Evolutionary conservation across 1,284 basidiomycete species (phyloP).

Genomic region (Mycena sp.): DNA sequence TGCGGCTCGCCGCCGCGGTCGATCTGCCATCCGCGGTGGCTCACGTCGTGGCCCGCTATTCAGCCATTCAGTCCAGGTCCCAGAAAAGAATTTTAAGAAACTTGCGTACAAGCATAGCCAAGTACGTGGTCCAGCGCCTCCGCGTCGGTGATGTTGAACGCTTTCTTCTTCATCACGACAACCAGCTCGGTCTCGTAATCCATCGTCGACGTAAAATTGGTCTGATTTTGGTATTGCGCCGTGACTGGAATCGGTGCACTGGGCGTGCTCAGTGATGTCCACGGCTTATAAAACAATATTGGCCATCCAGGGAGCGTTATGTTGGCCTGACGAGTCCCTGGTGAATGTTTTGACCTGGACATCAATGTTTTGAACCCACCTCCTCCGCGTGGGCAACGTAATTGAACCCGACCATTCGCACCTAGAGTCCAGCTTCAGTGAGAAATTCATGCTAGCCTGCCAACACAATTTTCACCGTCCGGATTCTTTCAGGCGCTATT

Average conservation of each 20-base stretch:
- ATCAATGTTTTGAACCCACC: neutral
- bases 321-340: slow-evolving; percentile 33
- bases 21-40: slow-evolving; percentile 56
- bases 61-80: neutral
- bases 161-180: slow-evolving; percentile 53
- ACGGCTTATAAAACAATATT: slow-evolving; percentile 45
- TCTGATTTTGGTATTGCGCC: slow-evolving; percentile 48
- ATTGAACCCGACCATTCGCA: slow-evolving; percentile 46
- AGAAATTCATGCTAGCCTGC: neutral
- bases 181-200: slow-evolving; percentile 57
- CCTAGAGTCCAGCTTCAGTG: neutral
- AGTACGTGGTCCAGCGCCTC: slow-evolving; percentile 55
- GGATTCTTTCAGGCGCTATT: slow-evolving; percentile 43
- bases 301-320: slow-evolving; percentile 46
- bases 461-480: slow-evolving; percentile 42
- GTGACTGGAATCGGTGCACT: slow-evolving; percentile 48
- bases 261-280: slow-evolving; percentile 51
- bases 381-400: slow-evolving; percentile 43
- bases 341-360: neutral
- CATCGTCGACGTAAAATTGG: slow-evolving; percentile 49
- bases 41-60: slow-evolving; percentile 49
- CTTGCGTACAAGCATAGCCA: slow-evolving; percentile 45
- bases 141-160: slow-evolving; percentile 53
- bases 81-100: neutral
- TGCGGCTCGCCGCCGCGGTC: slow-evolving; percentile 51